A percentile compares a stretch with the other conserved stretches of the same genome.
Evolutionary conservation across 306 rosid species (phyloP).

Genomic region (Macrotyloma uniflorum): DNA sequence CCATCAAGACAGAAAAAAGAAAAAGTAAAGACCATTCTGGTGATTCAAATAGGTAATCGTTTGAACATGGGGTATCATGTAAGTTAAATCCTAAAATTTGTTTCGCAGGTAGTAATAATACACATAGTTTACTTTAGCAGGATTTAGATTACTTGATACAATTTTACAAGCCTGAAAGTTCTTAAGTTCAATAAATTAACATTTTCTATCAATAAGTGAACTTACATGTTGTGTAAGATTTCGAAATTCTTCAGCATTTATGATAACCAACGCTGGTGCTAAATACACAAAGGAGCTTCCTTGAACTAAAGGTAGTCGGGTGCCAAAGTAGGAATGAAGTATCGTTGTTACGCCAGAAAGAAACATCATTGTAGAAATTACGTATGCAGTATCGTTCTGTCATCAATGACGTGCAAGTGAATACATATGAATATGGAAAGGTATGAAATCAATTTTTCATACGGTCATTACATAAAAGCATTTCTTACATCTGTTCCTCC

Average conservation of each 20-base stretch:
- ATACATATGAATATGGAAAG: slow-evolving; percentile 9
- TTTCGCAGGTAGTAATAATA: background rate
- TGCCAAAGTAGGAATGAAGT: slow-evolving; percentile 82
- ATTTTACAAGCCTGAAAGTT: slow-evolving; percentile 14
- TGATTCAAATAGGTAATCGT: background rate
- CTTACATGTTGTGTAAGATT: slow-evolving; percentile 87
- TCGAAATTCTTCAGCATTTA: slow-evolving; percentile 81
- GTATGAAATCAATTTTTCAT: background rate
- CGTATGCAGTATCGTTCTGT: slow-evolving; percentile 86
- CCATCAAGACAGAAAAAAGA: slow-evolving; percentile 9
- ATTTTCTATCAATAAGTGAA: slow-evolving; percentile 6
- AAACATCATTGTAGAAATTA: slow-evolving; percentile 86
- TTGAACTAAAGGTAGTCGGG: slow-evolving; percentile 93
- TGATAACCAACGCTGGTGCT: slow-evolving; percentile 84
- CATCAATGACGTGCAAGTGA: slow-evolving; percentile 34
- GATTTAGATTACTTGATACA: background rate
- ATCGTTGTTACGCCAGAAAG: slow-evolving; percentile 87
- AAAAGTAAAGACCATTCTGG: background rate
- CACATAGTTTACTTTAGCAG: background rate
- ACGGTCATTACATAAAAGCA: slow-evolving; percentile 3
- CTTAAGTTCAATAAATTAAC: slow-evolving; percentile 4
- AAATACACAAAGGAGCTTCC: slow-evolving; percentile 95
- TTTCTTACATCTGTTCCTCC: slow-evolving; percentile 85
- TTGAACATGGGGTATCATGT: background rate
- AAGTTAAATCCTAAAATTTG: slow-evolving; percentile 7